Evolutionary conservation across 2,329 filamentous ascomycete species (phyloP).

Genomic region (Claviceps pazoutovae): DNA sequence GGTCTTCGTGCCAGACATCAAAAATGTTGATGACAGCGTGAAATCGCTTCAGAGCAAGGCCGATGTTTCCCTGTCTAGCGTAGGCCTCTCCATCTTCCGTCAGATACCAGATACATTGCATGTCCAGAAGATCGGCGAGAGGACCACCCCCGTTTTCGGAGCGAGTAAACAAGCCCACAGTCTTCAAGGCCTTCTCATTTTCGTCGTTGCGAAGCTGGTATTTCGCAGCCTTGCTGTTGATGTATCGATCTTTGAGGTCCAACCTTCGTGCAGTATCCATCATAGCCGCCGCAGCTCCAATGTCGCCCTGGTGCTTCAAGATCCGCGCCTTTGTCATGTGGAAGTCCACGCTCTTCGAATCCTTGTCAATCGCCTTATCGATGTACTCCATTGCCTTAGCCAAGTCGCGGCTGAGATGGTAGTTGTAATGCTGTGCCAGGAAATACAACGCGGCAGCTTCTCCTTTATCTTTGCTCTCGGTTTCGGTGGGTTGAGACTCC

Average conservation of each 20-base stretch:
- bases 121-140: conserved; percentile 81
- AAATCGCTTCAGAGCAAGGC: conserved; percentile 83
- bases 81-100: conserved; percentile 91
- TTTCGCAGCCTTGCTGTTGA: conserved; percentile 96
- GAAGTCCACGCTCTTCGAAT: conserved; percentile 75
- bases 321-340: conserved; percentile 92
- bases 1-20: conserved; percentile 94
- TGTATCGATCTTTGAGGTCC: conserved; percentile 86
- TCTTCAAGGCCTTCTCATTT: conserved; percentile 72
- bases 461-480: conserved; percentile 40
- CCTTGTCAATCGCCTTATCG: conserved; percentile 67
- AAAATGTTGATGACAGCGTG: conserved; percentile 84
- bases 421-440: conserved; percentile 94
- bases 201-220: conserved; percentile 91
- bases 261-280: conserved; percentile 81
- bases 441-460: conserved; percentile 78
- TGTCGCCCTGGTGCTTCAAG: conserved; percentile 77
- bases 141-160: conserved; percentile 82
- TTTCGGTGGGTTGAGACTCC: conserved; percentile 39
- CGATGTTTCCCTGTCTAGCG: conserved; percentile 65
- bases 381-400: conserved; percentile 69
- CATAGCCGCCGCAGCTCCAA: conserved; percentile 62
- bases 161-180: conserved; percentile 86
- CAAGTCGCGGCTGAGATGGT: conserved; percentile 72
- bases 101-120: conserved; percentile 97